Evolutionary conservation across 352 stramenopile genomes (phyloP).

Genomic region (Pythium aquatile): DNA sequence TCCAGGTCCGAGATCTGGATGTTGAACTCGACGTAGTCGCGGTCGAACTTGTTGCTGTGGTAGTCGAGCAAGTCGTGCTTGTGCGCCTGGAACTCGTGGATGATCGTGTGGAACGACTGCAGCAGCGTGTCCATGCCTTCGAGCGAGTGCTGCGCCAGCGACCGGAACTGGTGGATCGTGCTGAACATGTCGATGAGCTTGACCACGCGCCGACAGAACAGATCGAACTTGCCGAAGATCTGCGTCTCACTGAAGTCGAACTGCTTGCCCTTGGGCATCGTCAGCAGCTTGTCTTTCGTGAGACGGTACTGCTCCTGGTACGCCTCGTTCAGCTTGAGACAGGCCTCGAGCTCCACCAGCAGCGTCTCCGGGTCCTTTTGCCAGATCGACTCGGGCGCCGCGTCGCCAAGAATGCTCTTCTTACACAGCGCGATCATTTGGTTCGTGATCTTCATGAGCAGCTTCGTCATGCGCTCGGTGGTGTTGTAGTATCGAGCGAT

Average conservation of each 20-base stretch:
- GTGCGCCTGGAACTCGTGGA: slow-evolving; percentile 96
- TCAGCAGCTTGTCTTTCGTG: slow-evolving; percentile 96
- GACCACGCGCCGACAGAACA: slow-evolving; percentile 96
- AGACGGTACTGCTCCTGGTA: slow-evolving; percentile 98
- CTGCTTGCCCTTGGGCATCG: slow-evolving; percentile 95
- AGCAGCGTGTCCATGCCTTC: slow-evolving; percentile 91
- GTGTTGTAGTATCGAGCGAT: slow-evolving; percentile 99
- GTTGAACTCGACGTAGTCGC: slow-evolving; percentile 96
- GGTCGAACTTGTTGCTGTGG: slow-evolving; percentile 98
- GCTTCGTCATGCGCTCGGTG: slow-evolving; percentile 94
- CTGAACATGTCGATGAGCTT: slow-evolving; percentile 99
- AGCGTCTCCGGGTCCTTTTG: slow-evolving; percentile 94
- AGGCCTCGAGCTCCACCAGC: slow-evolving; percentile 93
- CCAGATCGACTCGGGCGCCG: slow-evolving; percentile 92
- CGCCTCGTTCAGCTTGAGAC: slow-evolving; percentile 97
- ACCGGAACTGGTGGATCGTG: slow-evolving; percentile 97
- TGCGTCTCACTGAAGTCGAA: slow-evolving; percentile 99
- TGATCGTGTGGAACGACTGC: slow-evolving; percentile 94
- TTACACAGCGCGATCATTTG: slow-evolving; percentile 99
- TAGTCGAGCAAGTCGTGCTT: slow-evolving; percentile 97
- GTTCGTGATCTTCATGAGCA: slow-evolving; percentile 98
- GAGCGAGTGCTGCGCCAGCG: slow-evolving; percentile 90
- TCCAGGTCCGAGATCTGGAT: slow-evolving; percentile 96
- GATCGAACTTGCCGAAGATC: slow-evolving; percentile 98
- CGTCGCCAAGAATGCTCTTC: slow-evolving; percentile 87